Evolutionary conservation across 2,329 filamentous ascomycete genomes (phyloP), one percentile per base, ranked within the genome.

Genomic region (Leptographium procerum): DNA sequence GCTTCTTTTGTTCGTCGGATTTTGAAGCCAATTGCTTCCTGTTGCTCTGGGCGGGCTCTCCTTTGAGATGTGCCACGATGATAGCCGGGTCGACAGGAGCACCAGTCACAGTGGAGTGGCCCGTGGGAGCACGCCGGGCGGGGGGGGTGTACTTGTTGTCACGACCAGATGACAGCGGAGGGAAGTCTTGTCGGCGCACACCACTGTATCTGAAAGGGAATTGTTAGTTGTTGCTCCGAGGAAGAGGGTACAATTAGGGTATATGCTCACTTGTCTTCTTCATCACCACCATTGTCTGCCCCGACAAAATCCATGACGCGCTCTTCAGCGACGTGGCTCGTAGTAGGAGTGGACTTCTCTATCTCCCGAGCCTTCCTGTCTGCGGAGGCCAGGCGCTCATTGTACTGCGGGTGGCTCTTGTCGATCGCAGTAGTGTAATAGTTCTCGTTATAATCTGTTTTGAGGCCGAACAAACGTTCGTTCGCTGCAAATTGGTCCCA

Each of bases 401-500:
- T 85, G 72, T 95, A 96, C 57, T 87, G 79, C 1, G 94, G 91
- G 65, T 95, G 85, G 62, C 73, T 88, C 67, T 85, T 89, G 72
- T 99, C 84, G 67, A 99, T 95, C 47, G 83, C 75, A 11, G 94
- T 99, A 1, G 94, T 99, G 74, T 99, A 99, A 50, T 94, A 84
- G 65, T 89, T 91, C 72, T 97, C 94, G 67, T 97, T 85, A 69
- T 97, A 99, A 66, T 91, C 90, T 56, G 88, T 94, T 71, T 84
- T 89, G 45, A 95, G 74, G 40, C 94, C 94, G 68, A 96, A 97
- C 33, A 90, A 83, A 58, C 84, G 81, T 72, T 95, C 89, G 67
- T 97, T 97, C 62, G 82, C 86, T 59, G 89, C 88, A 68, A 99
- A 99, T 70, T 99, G 94, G 69, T 99, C 92, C 94, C 94, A 99